Evolutionary conservation across 495 filamentous ascomycete species (phyloP), one percentile per base, ranked within the genome.

Genomic region (Ramalina peruviana): DNA sequence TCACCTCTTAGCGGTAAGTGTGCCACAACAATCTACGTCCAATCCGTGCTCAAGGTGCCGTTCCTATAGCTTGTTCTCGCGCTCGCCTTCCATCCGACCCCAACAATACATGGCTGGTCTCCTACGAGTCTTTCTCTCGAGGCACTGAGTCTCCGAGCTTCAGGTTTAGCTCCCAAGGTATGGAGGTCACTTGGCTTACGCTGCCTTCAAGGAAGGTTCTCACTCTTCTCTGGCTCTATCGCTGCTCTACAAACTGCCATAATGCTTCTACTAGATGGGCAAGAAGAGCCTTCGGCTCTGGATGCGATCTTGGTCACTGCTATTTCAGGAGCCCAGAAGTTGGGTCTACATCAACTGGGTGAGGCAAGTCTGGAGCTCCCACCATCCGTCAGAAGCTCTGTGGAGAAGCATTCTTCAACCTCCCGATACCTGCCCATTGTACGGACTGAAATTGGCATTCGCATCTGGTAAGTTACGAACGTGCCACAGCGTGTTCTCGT

Each of bases 171-270:
- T n/a, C 41, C 43, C 11, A 43, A 49, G 19, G 50, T 47, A 20
- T 65, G 61, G 62, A 50, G 61, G 30, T 52, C 57, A 6, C 59
- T 65, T 36, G 53, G 41, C 13, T 12, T 62, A 30, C 61, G 61
- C 20, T 65, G 62, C 51, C 57, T 65, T 3, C 53, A 50, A 27
- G 59, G 57, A 10, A 20, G 43, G 0, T 44, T 62, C 7, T 54
- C 59, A 4, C 36, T 62, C 5, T 65, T 63, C 43, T 62, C 61
- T 55, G 61, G 57, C 17, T 63, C 62, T n/a, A 58, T 63, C 27
- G 27, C 55, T 21, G 52, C 56, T 37, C 41, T 65, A 26, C 62
- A 63, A 43, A 61, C 62, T 13, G 59, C 59, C 16, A 43, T 63
- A 1, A 62, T 65, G 62, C 52, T 63, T 40, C 46, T 65, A n/a